These are phyloP conservation scores for Dipteronia dyeriana DNA, from an alignment of 345 rosid genomes.

Conservation along the genomic window DNA sequence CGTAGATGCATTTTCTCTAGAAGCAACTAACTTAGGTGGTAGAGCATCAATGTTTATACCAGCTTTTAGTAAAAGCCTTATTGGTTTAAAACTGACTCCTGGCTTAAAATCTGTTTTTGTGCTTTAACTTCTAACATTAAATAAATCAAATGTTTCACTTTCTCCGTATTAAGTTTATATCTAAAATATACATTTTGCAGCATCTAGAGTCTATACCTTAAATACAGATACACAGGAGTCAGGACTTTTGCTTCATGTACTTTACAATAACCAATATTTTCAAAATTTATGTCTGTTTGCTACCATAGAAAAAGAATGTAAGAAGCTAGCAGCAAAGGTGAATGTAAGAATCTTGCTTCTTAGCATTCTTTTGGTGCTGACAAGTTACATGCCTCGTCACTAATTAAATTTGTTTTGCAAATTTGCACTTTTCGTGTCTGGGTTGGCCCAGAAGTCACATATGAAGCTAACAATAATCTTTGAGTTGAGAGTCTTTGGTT, in stretches of 20 bases:
- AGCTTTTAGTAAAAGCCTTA: neutral
- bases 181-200: neutral
- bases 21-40: neutral
- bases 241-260: neutral
- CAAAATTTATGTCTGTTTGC: neutral
- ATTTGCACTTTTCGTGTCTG: neutral
- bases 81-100: neutral
- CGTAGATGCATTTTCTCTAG: neutral
- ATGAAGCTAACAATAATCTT: conserved; percentile 14
- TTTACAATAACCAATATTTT: neutral
- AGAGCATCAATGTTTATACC: neutral
- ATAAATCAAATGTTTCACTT: neutral
- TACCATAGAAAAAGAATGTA: neutral
- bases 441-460: neutral
- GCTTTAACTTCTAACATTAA: conserved; percentile 1
- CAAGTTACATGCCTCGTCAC: neutral
- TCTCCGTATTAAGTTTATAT: neutral
- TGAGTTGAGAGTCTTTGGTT: conserved; percentile 5
- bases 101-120: neutral
- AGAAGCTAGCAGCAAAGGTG: neutral
- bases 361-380: neutral
- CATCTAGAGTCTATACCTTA: neutral
- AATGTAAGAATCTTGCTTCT: neutral
- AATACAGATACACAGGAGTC: neutral
- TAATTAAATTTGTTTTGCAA: too few relatives aligned